A percentile compares a stretch with the other conserved stretches of the same genome.
These are phyloP conservation scores for Mucor irregularis DNA, from an alignment of 371 early-diverging fungal genomes.

Conservation along the genomic window DNA sequence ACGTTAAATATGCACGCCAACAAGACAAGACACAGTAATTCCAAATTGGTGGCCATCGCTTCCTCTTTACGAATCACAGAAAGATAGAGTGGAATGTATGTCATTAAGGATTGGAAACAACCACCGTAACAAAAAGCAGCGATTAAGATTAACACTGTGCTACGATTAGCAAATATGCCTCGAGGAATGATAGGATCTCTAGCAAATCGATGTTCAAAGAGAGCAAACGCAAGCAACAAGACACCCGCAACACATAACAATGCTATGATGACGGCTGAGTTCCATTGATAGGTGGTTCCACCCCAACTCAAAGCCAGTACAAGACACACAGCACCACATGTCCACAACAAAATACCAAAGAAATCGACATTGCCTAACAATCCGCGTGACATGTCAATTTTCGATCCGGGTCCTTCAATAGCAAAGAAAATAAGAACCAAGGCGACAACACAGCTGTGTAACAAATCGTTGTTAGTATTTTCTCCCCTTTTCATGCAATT, in stretches of 20 bases:
- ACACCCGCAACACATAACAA: constrained; percentile 47
- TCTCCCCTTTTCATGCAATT: not conserved
- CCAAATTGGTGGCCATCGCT: constrained; percentile 39
- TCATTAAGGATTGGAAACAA: constrained; percentile 47
- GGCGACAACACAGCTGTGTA: constrained; percentile 21
- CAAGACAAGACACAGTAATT: constrained; percentile 37
- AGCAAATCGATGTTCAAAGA: constrained; percentile 45
- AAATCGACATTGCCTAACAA: constrained; percentile 22
- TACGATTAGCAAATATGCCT: constrained; percentile 52
- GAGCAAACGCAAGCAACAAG: constrained; percentile 34
- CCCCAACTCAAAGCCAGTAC: constrained; percentile 44
- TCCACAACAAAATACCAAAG: constrained; percentile 35
- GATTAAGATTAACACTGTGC: constrained; percentile 39
- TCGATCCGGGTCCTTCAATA: constrained; percentile 18
- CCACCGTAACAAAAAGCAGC: constrained; percentile 44
- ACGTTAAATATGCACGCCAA: constrained; percentile 46
- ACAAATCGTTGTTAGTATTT: not conserved
- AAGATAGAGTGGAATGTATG: constrained; percentile 41
- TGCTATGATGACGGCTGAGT: constrained; percentile 44
- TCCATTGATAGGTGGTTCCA: constrained; percentile 49
- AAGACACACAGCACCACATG: constrained; percentile 26
- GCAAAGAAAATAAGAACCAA: constrained; percentile 24
- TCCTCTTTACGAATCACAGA: constrained; percentile 38
- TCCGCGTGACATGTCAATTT: not conserved
- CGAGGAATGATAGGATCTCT: constrained; percentile 55